Conservation (phyloP, 805 yeast genomes). For the Yamadazyma paraphyllophila region DNA sequence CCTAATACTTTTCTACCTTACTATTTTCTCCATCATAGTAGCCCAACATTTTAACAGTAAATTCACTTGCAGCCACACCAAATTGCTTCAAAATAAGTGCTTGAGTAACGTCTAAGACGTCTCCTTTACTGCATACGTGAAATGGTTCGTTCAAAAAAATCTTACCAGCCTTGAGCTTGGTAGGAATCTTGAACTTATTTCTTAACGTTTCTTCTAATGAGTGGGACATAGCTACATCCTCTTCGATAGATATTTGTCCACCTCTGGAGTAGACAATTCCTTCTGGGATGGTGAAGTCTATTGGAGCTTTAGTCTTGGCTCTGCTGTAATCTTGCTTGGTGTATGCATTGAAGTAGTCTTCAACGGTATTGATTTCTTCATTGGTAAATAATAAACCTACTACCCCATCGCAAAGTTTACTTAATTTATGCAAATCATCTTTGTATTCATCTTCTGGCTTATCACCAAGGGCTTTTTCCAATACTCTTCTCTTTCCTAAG, state of each 20-base stretch:
- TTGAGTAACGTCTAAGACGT: slow-evolving; percentile 81
- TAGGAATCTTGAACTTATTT: slow-evolving; percentile 86
- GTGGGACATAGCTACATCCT: slow-evolving; percentile 95
- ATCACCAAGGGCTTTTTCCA: slow-evolving; percentile 89
- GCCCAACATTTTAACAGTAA: slow-evolving; percentile 77
- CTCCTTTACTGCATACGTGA: slow-evolving; percentile 77
- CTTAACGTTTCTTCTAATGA: slow-evolving; percentile 92
- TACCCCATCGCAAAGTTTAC: slow-evolving; percentile 67
- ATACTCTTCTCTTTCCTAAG: slow-evolving; percentile 89
- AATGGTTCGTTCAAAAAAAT: slow-evolving; percentile 73
- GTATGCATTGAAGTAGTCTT: slow-evolving; percentile 79
- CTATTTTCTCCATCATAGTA: slow-evolving; percentile 65
- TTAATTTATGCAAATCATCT: slow-evolving; percentile 72
- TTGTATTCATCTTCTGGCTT: slow-evolving; percentile 86
- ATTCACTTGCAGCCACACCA: slow-evolving; percentile 92
- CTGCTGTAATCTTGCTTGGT: slow-evolving; percentile 81
- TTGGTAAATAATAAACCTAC: slow-evolving; percentile 87
- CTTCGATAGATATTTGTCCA: slow-evolving; percentile 85
- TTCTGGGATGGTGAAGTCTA: slow-evolving; percentile 80
- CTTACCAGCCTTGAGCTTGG: slow-evolving; percentile 86
- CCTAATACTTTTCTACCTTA: slow-evolving; percentile 24
- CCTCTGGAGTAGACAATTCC: slow-evolving; percentile 95
- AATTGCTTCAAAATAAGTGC: slow-evolving; percentile 90
- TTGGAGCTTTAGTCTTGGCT: slow-evolving; percentile 81
- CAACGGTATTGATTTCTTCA: slow-evolving; percentile 85